phyloP scores from a whole-genome alignment of 1,284 basidiomycete species.

The Serendipita sp. region DNA sequence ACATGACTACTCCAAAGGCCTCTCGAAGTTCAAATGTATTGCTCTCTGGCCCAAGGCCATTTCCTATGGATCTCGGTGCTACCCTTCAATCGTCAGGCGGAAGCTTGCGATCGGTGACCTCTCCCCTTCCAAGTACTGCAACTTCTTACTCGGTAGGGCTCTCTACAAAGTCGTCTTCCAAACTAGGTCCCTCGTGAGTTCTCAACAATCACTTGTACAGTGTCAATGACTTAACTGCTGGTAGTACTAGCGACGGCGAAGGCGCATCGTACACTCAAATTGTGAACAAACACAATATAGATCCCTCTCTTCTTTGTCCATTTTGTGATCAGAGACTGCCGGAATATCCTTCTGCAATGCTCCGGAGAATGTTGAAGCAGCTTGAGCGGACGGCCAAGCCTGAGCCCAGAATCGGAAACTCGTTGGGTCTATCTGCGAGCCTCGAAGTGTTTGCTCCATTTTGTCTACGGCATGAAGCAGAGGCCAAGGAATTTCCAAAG shows the following conservation, averaged over 20 bases:
- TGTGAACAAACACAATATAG: slow-evolving; percentile 21
- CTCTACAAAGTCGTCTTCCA: not conserved
- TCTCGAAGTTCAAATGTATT: not conserved
- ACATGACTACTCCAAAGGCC: not conserved
- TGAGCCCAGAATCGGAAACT: slow-evolving; percentile 55
- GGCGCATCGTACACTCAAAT: not conserved
- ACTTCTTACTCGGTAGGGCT: not conserved
- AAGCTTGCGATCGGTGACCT: no score
- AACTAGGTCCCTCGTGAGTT: not conserved
- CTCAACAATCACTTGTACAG: not conserved
- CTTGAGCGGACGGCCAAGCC: slow-evolving; percentile 36
- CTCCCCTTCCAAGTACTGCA: no score
- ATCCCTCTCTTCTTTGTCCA: slow-evolving; percentile 55
- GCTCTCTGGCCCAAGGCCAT: not conserved
- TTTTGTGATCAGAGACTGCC: slow-evolving; percentile 63
- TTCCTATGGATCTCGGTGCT: slow-evolving; percentile 1
- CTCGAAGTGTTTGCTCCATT: slow-evolving; percentile 45
- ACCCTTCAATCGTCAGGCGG: no score
- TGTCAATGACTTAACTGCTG: not conserved
- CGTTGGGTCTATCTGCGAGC: slow-evolving; percentile 49
- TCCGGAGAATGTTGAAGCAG: slow-evolving; percentile 38
- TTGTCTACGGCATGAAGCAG: slow-evolving; percentile 65
- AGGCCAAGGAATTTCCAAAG: slow-evolving; percentile 51
- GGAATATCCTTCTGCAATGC: slow-evolving; percentile 39
- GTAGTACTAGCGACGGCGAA: not conserved